Evolutionary conservation across 768 basidiomycete species (phyloP), one percentile per base, ranked within the genome.

Genomic region (Rickenella mellea): DNA sequence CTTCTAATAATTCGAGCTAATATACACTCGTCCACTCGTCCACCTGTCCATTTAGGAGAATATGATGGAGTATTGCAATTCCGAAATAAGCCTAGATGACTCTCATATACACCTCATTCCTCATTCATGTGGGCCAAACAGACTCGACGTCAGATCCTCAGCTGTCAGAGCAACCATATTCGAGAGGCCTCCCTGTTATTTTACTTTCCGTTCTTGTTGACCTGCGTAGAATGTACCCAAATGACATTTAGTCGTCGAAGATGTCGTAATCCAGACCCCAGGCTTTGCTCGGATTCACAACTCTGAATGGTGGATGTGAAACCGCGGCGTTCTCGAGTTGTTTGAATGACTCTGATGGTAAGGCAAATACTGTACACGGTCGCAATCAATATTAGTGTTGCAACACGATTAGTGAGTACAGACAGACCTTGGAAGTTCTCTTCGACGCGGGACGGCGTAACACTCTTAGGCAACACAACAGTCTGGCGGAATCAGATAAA

Each of bases 381-480:
- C 8, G 21, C 4, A 7, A 24, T 44, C 36, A 26, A 35, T 21
- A 42, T 1, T 12, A 10, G 15, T 21, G 20, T 2, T 29, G 5
- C 29, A 29, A 25, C 2, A 14, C 26, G 40, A 39, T 33, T n/a
- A 29, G 9, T 4, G 24, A 31, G 27, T 8, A 31, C 27, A 37
- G 9, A 50, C 64, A 45, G 48, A 75, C 82, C 61, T n/a, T 77
- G 65, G 30, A 79, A 61, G 64, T 90, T 89, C 56, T 84, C 82
- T 43, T 69, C 63, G 26, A 90, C 68, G 22, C 83, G 74, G 32
- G 71, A 70, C 9, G 81, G 67, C 3, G 76, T 80, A 11, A 86
- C 82, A 48, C 80, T 83, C 69, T 88, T 90, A 2, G 86, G 83
- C 9, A 89, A 66, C 6, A 80, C 80, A 42, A 81, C 65, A 36